Evolutionary conservation across 2,329 filamentous ascomycete genomes (phyloP).

Genomic region (Cercospora beticola): DNA sequence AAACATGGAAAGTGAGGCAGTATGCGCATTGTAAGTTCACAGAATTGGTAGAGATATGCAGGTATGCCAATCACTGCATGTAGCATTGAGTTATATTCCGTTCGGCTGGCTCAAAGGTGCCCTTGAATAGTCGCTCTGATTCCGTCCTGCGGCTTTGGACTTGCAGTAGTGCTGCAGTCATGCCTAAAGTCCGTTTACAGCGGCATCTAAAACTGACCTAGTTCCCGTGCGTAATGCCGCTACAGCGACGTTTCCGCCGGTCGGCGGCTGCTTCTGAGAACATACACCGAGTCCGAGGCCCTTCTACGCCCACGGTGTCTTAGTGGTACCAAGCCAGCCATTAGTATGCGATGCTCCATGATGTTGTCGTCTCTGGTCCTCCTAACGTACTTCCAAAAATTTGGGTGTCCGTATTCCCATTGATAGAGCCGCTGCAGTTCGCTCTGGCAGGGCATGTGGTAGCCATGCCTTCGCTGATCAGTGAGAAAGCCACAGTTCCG

Average conservation of each 20-base stretch:
- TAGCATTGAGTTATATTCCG: background rate
- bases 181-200: background rate
- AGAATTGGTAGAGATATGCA: background rate
- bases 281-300: background rate
- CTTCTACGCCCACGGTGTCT: background rate
- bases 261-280: background rate
- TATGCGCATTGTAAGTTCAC: background rate
- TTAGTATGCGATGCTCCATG: background rate
- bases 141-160: background rate
- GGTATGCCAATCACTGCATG: background rate
- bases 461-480: background rate
- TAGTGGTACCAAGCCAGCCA: background rate
- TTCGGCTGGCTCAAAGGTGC: background rate
- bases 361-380: conserved; percentile 2
- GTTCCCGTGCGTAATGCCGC: background rate
- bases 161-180: background rate
- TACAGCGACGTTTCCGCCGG: background rate
- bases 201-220: background rate
- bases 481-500: background rate
- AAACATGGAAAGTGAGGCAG: background rate
- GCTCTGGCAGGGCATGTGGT: background rate
- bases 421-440: background rate
- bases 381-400: background rate
- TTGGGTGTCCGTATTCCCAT: background rate
- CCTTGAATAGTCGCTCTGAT: background rate